These are phyloP conservation scores for Fomes fomentarius DNA, from an alignment of 1,284 basidiomycete species.

Conservation along the genomic window DNA sequence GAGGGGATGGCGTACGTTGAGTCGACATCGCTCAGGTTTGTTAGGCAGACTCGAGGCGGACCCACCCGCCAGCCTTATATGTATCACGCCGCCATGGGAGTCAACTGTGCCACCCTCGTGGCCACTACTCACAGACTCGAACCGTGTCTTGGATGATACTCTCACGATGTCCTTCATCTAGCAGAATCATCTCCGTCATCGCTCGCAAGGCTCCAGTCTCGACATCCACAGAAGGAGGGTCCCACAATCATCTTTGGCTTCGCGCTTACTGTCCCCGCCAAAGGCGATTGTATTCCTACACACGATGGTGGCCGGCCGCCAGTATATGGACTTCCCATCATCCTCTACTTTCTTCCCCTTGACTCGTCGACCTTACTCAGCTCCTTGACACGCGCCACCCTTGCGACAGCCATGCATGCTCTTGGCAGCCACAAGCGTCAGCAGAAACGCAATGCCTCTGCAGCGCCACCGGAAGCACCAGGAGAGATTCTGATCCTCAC, in stretches of 20 bases:
- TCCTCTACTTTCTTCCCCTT: not conserved
- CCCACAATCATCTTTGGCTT: not conserved
- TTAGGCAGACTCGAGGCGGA: not conserved
- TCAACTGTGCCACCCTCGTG: too few relatives aligned
- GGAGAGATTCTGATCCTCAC: constrained; percentile 9
- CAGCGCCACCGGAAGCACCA: not conserved
- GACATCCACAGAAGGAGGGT: not conserved
- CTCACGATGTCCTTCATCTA: too few relatives aligned
- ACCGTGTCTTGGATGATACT: too few relatives aligned
- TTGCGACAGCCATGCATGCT: not conserved
- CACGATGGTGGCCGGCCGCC: not conserved
- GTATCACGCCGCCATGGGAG: too few relatives aligned
- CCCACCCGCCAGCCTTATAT: not conserved
- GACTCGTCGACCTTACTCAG: not conserved
- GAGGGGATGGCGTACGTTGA: constrained; percentile 4
- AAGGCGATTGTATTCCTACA: not conserved
- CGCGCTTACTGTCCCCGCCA: not conserved
- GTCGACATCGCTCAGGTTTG: constrained; percentile 9
- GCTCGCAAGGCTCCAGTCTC: too few relatives aligned
- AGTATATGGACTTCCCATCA: not conserved
- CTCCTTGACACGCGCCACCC: not conserved
- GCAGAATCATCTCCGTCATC: too few relatives aligned
- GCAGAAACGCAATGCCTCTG: not conserved
- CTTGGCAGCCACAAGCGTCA: not conserved
- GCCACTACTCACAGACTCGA: too few relatives aligned